phyloP scores from a whole-genome alignment of 371 early-diverging fungal genomes.

The Syncephalastrum contaminatum region DNA sequence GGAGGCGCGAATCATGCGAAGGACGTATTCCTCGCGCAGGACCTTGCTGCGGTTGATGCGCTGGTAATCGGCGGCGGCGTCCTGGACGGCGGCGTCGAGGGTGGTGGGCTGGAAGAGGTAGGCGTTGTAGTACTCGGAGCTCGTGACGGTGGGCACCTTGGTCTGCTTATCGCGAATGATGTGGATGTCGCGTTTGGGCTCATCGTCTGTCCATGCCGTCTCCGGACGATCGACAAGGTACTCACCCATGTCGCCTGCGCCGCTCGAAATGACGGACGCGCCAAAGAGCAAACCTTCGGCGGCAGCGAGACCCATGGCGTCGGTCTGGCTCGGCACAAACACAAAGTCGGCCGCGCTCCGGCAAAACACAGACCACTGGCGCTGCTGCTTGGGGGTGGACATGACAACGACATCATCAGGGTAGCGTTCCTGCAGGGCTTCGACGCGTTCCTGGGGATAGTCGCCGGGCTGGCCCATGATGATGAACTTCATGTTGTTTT shows the following conservation, averaged over 20 bases:
- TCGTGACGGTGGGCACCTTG: constrained; percentile 36
- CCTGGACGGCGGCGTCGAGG: constrained; percentile 46
- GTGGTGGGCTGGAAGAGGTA: constrained; percentile 49
- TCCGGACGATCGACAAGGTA: constrained; percentile 52
- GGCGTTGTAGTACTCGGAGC: constrained; percentile 50
- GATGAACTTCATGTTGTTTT: constrained; percentile 49
- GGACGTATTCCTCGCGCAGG: constrained; percentile 51
- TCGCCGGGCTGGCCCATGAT: constrained; percentile 65
- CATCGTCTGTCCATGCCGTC: constrained; percentile 13
- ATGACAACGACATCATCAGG: constrained; percentile 50
- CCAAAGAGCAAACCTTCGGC: constrained; percentile 67
- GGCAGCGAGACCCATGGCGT: constrained; percentile 63
- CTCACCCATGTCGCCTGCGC: constrained; percentile 56
- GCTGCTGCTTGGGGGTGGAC: constrained; percentile 40
- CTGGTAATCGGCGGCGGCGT: constrained; percentile 43
- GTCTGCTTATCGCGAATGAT: constrained; percentile 10
- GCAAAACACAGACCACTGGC: constrained; percentile 50
- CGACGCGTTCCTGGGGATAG: constrained; percentile 46
- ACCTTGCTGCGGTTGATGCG: constrained; percentile 22
- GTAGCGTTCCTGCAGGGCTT: constrained; percentile 36
- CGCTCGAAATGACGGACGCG: constrained; percentile 56
- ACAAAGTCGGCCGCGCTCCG: constrained; percentile 65
- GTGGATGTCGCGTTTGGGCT: constrained; percentile 28
- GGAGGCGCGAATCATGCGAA: constrained; percentile 54
- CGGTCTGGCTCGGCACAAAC: constrained; percentile 59